Evolutionary conservation across 108 stramenopile species (phyloP), one percentile per base, ranked within the genome.

Genomic region (Nannochloropsis salina): DNA sequence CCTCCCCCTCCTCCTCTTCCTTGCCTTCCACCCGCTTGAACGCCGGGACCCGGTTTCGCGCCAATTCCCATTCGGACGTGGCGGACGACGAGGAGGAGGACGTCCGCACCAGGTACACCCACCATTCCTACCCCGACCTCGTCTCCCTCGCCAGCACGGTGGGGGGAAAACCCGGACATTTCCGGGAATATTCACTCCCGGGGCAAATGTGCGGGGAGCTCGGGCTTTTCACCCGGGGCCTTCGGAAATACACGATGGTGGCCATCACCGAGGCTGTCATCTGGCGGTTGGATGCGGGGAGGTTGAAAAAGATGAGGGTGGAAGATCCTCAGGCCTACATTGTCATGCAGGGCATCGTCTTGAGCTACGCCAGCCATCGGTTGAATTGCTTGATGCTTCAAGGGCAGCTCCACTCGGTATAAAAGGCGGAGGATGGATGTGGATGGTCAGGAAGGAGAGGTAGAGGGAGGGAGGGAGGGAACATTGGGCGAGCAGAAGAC

Each of bases 331-430:
- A 74, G 61, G 61, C 61, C 20, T 74, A 6, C n/a, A 74, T 74
- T 74, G 15, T 15, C n/a, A 2, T 74, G 61, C 61, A 74, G 61
- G 61, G 61, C 61, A 74, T 74, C 3, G 61, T 74, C 20, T n/a
- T 74, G 61, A 74, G 61, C 61, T 74, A 74, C n/a, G 61, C 61
- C 61, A 74, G 61, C 61, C 61, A 74, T 74, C 61, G 61, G n/a
- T 74, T 74, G 61, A 74, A 74, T 6, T 74, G 61, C 61, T 74
- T 74, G 8, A 74, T 74, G 61, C 61, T 74, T 15, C 61, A 74
- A n/a, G 61, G 61, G 61, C 61, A 74, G 61, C n/a, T 74, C 20
- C 61, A 74, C 8, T 74, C 61, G 8, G 61, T 74, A 4, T 74
- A 74, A 1, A 31, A 31, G 1, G 31, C 31, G 31, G 31, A 31